Percentiles rank a stretch among this genome's conserved stretches.
Evolutionary conservation across 345 rosid species (phyloP).

Genomic region (Lagerstroemia speciosa): DNA sequence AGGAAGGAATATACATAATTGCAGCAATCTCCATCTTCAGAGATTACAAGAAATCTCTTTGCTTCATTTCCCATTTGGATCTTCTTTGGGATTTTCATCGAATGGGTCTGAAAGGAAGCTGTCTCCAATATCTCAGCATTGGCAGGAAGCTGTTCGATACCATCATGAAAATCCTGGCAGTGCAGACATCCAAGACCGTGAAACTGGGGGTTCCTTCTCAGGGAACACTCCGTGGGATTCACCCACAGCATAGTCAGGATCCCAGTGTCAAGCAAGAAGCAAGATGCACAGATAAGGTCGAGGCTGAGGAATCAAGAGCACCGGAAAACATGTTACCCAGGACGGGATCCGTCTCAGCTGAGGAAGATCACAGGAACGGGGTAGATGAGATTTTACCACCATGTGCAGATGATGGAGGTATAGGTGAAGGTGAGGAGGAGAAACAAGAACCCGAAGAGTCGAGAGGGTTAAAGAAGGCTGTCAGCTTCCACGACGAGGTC

Average conservation of each 20-base stretch:
- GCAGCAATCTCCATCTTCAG: background rate
- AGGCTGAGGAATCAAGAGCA: background rate
- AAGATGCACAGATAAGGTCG: background rate
- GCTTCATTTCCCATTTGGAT: background rate
- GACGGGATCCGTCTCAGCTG: background rate
- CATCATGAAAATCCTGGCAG: constrained; percentile 16
- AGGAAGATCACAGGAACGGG: background rate
- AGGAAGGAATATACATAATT: constrained; percentile 18
- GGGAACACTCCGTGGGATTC: background rate
- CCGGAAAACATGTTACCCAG: background rate
- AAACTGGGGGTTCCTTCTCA: constrained; percentile 19
- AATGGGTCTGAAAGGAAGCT: constrained; percentile 28
- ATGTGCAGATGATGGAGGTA: background rate
- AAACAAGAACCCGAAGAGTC: constrained; percentile 8
- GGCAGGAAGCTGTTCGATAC: constrained; percentile 34
- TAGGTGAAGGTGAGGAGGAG: constrained; percentile 11
- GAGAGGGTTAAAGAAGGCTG: constrained; percentile 32
- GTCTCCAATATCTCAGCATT: constrained; percentile 16
- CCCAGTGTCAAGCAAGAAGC: background rate
- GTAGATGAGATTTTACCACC: constrained; percentile 3
- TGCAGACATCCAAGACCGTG: constrained; percentile 24
- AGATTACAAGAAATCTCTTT: background rate
- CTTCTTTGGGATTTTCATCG: background rate
- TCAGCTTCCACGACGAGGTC: constrained; percentile 42
- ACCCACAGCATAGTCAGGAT: constrained; percentile 3